Evolutionary conservation across 129 eudicot species (phyloP).

Genomic region (Gnaphalium uliginosum): DNA sequence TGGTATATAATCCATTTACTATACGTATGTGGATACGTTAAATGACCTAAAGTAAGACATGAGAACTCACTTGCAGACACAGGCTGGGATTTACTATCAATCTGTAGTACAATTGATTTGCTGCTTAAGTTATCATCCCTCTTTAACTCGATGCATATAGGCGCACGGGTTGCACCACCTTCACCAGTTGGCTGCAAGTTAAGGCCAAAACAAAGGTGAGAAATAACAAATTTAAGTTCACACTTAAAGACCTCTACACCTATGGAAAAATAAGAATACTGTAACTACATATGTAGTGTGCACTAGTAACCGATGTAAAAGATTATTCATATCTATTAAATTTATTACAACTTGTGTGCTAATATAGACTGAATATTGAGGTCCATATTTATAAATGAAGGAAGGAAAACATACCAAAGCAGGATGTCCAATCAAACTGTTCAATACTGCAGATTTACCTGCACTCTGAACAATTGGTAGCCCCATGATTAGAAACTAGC

Average conservation of each 20-base stretch:
- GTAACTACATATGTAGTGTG: background rate
- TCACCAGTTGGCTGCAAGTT: slow-evolving; percentile 91
- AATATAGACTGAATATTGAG: background rate
- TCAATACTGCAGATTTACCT: slow-evolving; percentile 97
- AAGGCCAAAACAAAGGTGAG: slow-evolving; percentile 13
- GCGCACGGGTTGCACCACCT: slow-evolving; percentile 99
- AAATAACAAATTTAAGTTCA: background rate
- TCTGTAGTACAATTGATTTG: slow-evolving; percentile 83
- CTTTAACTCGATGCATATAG: slow-evolving; percentile 74
- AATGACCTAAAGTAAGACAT: slow-evolving; percentile 22
- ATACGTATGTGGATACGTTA: slow-evolving; percentile 2
- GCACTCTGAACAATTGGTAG: slow-evolving; percentile 65
- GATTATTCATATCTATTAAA: background rate
- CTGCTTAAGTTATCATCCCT: slow-evolving; percentile 85
- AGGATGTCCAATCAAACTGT: slow-evolving; percentile 99
- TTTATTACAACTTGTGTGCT: background rate
- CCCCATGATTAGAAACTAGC: slow-evolving; percentile 24
- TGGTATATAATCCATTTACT: slow-evolving; percentile 21
- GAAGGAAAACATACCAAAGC: slow-evolving; percentile 61
- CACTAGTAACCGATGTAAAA: slow-evolving; percentile 15
- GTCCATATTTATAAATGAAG: slow-evolving; percentile 2
- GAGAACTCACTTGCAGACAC: slow-evolving; percentile 94
- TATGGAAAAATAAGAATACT: slow-evolving; percentile 13
- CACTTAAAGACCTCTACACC: slow-evolving; percentile 11
- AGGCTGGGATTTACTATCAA: slow-evolving; percentile 90